These are phyloP conservation scores for Hyparrhenia diplandra DNA, from an alignment of 176 grass and related monocot species.

Conservation along the genomic window DNA sequence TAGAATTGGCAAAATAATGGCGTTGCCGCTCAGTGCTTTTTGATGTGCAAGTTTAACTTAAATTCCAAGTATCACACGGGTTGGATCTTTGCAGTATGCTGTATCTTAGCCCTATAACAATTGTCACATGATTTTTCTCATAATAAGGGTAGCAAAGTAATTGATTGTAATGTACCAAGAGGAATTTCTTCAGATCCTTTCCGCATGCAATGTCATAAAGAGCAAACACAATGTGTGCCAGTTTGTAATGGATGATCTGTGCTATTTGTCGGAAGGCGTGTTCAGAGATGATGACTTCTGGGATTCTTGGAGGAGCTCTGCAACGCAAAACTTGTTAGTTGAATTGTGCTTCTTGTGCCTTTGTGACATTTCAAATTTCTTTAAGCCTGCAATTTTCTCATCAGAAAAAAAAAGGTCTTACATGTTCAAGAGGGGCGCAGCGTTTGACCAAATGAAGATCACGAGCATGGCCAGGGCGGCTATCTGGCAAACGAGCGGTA, in stretches of 20 bases:
- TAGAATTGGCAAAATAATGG: constrained; percentile 10
- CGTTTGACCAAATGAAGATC: constrained; percentile 69
- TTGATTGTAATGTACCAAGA: constrained; percentile 45
- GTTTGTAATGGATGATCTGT: constrained; percentile 52
- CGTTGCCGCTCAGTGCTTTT: not conserved
- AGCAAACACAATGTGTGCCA: not conserved
- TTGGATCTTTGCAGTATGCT: not conserved
- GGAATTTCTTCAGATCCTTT: constrained; percentile 81
- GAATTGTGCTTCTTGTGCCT: not conserved
- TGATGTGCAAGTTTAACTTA: not conserved
- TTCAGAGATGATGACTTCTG: constrained; percentile 57
- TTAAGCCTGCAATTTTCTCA: not conserved
- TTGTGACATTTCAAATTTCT: not conserved
- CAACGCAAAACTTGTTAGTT: not conserved
- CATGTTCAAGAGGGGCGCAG: constrained; percentile 49
- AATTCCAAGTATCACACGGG: not conserved
- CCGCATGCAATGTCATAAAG: constrained; percentile 76
- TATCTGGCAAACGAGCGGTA: constrained; percentile 70
- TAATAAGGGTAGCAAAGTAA: not conserved
- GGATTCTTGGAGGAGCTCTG: constrained; percentile 56
- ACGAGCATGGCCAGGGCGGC: constrained; percentile 46
- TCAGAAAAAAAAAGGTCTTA: constrained; percentile 11
- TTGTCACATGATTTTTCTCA: not conserved
- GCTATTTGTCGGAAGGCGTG: constrained; percentile 49
- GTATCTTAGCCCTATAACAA: not conserved